Evolutionary conservation across 2,329 filamentous ascomycete species (phyloP), one percentile per base, ranked within the genome.

Genomic region (Dichotomopilus funicola): DNA sequence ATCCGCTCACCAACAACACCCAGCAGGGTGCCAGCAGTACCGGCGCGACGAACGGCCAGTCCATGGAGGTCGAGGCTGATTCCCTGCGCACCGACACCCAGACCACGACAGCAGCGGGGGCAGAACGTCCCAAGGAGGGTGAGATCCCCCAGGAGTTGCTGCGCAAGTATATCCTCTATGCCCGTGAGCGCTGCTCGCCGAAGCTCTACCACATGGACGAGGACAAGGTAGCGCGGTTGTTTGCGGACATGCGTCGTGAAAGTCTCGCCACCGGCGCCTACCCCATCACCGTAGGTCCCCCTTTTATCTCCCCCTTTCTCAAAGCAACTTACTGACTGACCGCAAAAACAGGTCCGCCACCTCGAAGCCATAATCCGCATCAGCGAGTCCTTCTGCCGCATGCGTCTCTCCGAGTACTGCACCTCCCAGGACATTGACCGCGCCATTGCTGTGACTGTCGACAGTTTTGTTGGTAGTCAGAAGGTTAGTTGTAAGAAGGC

Each of bases 401-500:
- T 99, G 94, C 87, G 94, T 11, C 78, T 99, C n/a, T 94, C 89
- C 0, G 94, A 99, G 63, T 97, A 96, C 76, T 96, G 92, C 72
- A 87, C 87, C 5, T 75, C 88, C 1, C 82, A 88, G 57, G 94
- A 99, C 68, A 96, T 99, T 64, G 94, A 99, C 72, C 89, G 94
- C 44, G 94, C 94, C 56, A 99, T 99, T 67, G 90, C 91, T 11
- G 94, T 99, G 6, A 95, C 94, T 0, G 89, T 99, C 2, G 91
- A 97, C 63, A 95, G 89, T 54, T 99, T 99, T 67, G 89, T 99
- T 44, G 89, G 88, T 59, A 95, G 89, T 65, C 94, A 99, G 71
- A 99, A 99, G 77, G 84, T 97, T 66, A 95, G 89, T 75, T 94
- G 89, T 75, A 99, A 97, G 81, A 96, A 96, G 78, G 91, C 94